Percentiles rank a stretch among this genome's conserved stretches.
phyloP scores from a whole-genome alignment of 2,329 filamentous ascomycete genomes.

The Diaporthe amygdali region DNA sequence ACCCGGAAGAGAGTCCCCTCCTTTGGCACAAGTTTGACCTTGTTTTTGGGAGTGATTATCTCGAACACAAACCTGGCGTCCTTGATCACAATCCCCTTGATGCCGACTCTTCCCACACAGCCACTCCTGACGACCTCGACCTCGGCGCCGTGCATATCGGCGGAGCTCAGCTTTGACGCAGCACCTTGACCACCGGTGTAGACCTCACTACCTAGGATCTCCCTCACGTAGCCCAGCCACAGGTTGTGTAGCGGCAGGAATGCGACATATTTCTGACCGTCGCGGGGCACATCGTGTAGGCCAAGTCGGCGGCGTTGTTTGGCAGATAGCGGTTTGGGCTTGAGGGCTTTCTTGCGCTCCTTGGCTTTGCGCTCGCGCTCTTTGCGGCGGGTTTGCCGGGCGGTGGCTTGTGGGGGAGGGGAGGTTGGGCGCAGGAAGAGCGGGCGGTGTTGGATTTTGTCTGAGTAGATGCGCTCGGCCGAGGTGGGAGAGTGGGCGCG shows the following conservation, averaged over 20 bases:
- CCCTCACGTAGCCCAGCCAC: constrained; percentile 86
- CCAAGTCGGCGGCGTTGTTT: constrained; percentile 75
- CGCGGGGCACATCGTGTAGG: constrained; percentile 75
- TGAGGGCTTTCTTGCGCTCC: constrained; percentile 51
- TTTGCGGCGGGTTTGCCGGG: constrained; percentile 61
- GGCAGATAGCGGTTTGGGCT: constrained; percentile 75
- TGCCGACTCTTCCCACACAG: constrained; percentile 81
- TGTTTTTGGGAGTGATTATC: constrained; percentile 74
- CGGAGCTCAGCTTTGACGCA: constrained; percentile 79
- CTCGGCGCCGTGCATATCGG: constrained; percentile 89
- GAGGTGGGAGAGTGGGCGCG: constrained; percentile 80
- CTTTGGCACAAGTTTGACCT: constrained; percentile 83
- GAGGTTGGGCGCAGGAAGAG: constrained; percentile 80
- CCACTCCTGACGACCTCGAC: constrained; percentile 82
- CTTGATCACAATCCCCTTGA: constrained; percentile 85
- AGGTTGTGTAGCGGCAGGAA: constrained; percentile 79
- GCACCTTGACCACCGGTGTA: constrained; percentile 61
- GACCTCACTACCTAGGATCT: constrained; percentile 72
- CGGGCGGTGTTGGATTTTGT: constrained; percentile 83
- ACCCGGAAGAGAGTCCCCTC: constrained; percentile 87
- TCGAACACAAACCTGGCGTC: constrained; percentile 89
- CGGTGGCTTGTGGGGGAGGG: constrained; percentile 62
- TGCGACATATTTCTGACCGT: constrained; percentile 72
- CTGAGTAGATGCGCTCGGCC: constrained; percentile 73
- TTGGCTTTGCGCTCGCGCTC: constrained; percentile 53